These are phyloP conservation scores for Penicillium flavigenum DNA, from an alignment of 495 filamentous ascomycete genomes.

Conservation along the genomic window DNA sequence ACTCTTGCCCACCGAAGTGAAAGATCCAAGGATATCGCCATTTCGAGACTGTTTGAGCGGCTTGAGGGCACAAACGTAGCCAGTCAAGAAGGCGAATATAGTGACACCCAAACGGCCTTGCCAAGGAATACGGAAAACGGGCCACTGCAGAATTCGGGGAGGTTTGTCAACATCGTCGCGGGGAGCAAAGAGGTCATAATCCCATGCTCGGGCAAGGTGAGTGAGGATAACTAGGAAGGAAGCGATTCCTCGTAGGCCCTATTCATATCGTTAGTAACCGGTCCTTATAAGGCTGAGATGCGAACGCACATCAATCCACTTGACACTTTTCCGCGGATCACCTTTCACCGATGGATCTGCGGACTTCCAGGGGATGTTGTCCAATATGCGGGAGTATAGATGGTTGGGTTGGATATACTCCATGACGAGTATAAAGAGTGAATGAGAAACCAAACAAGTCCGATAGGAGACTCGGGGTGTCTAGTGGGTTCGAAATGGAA, in stretches of 20 bases:
- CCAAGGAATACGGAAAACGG: conserved; percentile 60
- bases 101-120: conserved; percentile 67
- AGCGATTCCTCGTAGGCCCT: conserved; percentile 66
- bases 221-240: conserved; percentile 65
- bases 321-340: conserved; percentile 57
- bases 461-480: background rate
- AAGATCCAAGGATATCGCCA: conserved; percentile 53
- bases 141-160: conserved; percentile 58
- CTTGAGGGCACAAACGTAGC: conserved; percentile 68
- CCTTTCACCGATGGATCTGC: conserved; percentile 34
- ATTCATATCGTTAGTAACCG: conserved; percentile 23
- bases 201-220: conserved; percentile 63
- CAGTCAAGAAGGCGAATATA: conserved; percentile 66
- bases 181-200: conserved; percentile 58
- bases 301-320: conserved; percentile 67
- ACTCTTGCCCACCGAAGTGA: conserved; percentile 57
- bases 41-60: conserved; percentile 59
- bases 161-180: conserved; percentile 45
- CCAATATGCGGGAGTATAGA: conserved; percentile 37
- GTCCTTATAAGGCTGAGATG: background rate
- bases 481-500: conserved; percentile 7
- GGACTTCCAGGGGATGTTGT: conserved; percentile 33
- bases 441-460: background rate
- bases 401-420: conserved; percentile 24
- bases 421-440: conserved; percentile 19